Evolutionary conservation across 177 flowering plant species (phyloP), one percentile per base, ranked within the genome.

Genomic region (Vitis hybrid): DNA sequence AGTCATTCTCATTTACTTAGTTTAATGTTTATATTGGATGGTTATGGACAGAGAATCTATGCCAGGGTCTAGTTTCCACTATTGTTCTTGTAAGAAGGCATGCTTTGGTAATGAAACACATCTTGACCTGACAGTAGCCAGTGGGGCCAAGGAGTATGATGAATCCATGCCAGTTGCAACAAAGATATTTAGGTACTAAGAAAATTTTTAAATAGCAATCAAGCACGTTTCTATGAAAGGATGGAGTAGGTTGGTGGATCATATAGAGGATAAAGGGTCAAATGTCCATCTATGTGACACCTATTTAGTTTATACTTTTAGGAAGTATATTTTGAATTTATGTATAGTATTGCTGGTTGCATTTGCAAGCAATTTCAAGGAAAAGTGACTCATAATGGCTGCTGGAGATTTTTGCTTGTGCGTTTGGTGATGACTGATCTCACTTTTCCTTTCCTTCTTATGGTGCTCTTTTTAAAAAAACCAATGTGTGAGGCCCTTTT

Each of bases 101-200:
- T 94, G 84, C 78, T 65, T 52, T 57, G 81, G 85, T 55, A 80
- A 79, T 51, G 85, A 85, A 60, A 70, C 84, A 8, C 87, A 85
- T 80, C 65, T 89, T 62, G 94, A 94, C 56, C 72, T 94, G 62
- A 86, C 89, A 12, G 78, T 79, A 56, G 72, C 86, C 62, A 80
- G 88, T 76, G 91, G 88, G 21, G 68, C 88, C 66, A 87, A 83
- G 79, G 79, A 75, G 59, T 89, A 86, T 70, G 81, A 69, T 51
- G 94, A 86, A 75, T 23, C 78, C 39, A 69, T 73, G 80, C 89
- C 94, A 0, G 61, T 64, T 56, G 77, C 88, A 57, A 85, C 94
- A 1, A 91, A 91, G 81, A 4, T 94, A 67, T 94, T 94, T 81
- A 90, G 93, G 97, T 91, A 45, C 15, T 49, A 11, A 2, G 50